These are phyloP conservation scores for Cyberlindnera meyerae DNA, from an alignment of 805 yeast species.

Conservation along the genomic window DNA sequence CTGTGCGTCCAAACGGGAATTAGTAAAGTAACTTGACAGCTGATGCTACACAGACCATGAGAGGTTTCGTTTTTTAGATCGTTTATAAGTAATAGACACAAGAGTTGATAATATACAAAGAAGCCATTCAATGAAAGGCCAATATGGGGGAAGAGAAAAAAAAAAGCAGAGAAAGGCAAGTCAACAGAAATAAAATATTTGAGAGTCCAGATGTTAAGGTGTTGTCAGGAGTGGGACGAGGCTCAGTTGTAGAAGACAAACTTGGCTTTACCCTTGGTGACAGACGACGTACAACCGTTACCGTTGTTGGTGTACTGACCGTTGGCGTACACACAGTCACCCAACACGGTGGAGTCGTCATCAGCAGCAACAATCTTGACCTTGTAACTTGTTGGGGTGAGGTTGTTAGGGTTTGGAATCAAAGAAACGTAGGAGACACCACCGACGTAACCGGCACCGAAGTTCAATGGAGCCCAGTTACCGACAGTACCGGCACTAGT, in stretches of 20 bases:
- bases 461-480: slow-evolving; percentile 96
- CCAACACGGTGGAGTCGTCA: slow-evolving; percentile 40
- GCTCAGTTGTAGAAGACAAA: slow-evolving; percentile 58
- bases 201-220: too few relatives aligned
- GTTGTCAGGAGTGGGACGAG: too few relatives aligned
- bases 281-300: slow-evolving; percentile 93
- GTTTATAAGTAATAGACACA: too few relatives aligned
- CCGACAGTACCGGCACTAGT: slow-evolving; percentile 72
- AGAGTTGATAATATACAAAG: background rate
- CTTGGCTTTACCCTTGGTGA: slow-evolving; percentile 76
- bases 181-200: too few relatives aligned
- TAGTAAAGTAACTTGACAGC: too few relatives aligned
- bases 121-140: too few relatives aligned
- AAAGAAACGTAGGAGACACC: slow-evolving; percentile 75
- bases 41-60: too few relatives aligned
- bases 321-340: slow-evolving; percentile 74
- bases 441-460: slow-evolving; percentile 82
- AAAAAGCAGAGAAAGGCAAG: too few relatives aligned
- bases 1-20: too few relatives aligned
- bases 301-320: slow-evolving; percentile 67
- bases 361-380: slow-evolving; percentile 71
- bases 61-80: too few relatives aligned
- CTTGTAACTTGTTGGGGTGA: slow-evolving; percentile 60
- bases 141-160: too few relatives aligned
- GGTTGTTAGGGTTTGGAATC: slow-evolving; percentile 93